Evolutionary conservation across 768 basidiomycete genomes (phyloP).

Genomic region (Cystofilobasidium capitatum): DNA sequence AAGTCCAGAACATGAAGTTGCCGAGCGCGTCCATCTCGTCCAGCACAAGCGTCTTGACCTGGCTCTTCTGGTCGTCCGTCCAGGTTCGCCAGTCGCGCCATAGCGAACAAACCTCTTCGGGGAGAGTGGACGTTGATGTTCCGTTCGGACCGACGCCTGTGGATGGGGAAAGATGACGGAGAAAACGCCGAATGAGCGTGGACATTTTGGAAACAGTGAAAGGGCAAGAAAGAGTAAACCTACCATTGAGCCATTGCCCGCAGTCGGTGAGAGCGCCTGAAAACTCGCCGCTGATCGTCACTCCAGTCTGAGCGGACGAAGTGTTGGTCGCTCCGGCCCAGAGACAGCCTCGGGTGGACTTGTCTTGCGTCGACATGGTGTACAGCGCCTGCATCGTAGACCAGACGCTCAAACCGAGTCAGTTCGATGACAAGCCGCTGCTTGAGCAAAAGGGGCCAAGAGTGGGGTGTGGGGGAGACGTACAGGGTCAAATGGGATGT

Average conservation of each 20-base stretch:
- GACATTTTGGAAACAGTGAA: background rate
- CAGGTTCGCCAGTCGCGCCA: slow-evolving; percentile 16
- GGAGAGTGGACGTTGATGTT: background rate
- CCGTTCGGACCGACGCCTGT: slow-evolving; percentile 6
- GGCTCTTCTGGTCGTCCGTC: slow-evolving; percentile 7
- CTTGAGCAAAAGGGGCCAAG: slow-evolving; percentile 50
- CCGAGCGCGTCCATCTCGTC: background rate
- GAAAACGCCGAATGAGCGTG: background rate
- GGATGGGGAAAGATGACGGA: background rate
- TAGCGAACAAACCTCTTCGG: background rate
- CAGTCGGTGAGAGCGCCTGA: slow-evolving; percentile 34
- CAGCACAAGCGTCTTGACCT: background rate
- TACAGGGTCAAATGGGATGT: slow-evolving; percentile 25
- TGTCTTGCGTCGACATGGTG: background rate
- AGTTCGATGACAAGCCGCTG: background rate
- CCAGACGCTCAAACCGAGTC: no score
- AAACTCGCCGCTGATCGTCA: slow-evolving; percentile 75
- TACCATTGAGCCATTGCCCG: slow-evolving; percentile 42
- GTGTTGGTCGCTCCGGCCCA: slow-evolving; percentile 68
- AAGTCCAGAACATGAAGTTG: slow-evolving; percentile 34
- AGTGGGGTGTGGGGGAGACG: slow-evolving; percentile 20
- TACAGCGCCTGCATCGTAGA: slow-evolving; percentile 2
- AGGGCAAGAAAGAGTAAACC: slow-evolving; percentile 33
- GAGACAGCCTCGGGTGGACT: slow-evolving; percentile 22
- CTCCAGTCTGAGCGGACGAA: slow-evolving; percentile 67